Percentiles rank a stretch among this genome's conserved stretches.
Conservation (phyloP, 192 early-diverging fungal genomes). For the Coemansia sp. region DNA sequence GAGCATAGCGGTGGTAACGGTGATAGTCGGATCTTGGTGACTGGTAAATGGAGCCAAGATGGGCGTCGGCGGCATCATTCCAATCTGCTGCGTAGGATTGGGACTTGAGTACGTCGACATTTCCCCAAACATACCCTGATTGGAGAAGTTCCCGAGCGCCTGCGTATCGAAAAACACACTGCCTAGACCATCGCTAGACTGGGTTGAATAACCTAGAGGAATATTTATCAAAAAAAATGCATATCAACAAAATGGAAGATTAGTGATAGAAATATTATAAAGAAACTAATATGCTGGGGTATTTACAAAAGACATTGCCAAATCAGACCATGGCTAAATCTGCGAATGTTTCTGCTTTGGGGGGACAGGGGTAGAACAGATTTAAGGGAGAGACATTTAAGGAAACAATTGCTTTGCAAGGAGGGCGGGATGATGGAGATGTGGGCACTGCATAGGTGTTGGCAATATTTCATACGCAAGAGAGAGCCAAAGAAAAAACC, state of each 20-base stretch:
- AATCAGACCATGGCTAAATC: not conserved
- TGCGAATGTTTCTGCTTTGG: not conserved
- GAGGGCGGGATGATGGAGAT: not conserved
- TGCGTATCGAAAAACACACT: conserved; percentile 31
- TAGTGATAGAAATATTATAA: not conserved
- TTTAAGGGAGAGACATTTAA: not conserved
- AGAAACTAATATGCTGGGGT: not conserved
- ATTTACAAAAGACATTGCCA: not conserved
- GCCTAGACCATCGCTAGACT: conserved; percentile 25
- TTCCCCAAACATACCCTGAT: conserved; percentile 4
- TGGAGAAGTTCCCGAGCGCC: conserved; percentile 14
- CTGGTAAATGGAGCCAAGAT: conserved; percentile 22
- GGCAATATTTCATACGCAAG: not conserved
- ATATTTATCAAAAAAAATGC: conserved; percentile 31
- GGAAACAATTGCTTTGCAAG: conserved; percentile 13
- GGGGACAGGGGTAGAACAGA: not conserved
- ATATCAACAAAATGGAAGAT: not conserved
- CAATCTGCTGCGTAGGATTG: conserved; percentile 15
- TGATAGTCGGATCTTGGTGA: not conserved
- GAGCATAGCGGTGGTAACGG: not conserved
- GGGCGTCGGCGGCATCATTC: conserved; percentile 35
- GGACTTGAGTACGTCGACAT: not conserved
- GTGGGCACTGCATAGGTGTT: not conserved
- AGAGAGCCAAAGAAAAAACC: not conserved
- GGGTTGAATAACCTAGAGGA: conserved; percentile 26